Evolutionary conservation across 257 asterid species (phyloP), one percentile per base, ranked within the genome.

Genomic region (Rubia yunnanensis): DNA sequence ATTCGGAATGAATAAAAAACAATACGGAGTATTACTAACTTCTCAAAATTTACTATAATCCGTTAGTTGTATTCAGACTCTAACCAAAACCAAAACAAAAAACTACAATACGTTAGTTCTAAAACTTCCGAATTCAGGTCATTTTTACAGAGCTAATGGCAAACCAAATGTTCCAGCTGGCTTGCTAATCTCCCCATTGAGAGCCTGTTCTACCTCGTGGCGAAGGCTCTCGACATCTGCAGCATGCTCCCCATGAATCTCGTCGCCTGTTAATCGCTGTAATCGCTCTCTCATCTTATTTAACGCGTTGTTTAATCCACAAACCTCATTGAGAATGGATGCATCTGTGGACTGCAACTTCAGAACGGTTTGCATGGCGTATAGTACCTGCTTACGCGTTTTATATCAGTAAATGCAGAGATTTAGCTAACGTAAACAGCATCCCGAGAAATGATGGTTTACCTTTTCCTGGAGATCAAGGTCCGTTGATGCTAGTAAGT

Each of bases 391-490:
- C 63, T 44, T 71, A 63, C 52, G 38, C 14, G 63, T 10, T 34
- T 26, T 14, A 7, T 3, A 22, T 58, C 60, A 55, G 63, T n/a
- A 26, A 64, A 36, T 56, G 36, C 17, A n/a, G 27, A 53, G 53
- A 20, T 32, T 56, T 48, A 31, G 27, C 30, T 3, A 26, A 24
- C 60, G 27, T 24, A 3, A 23, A 58, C 17, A 35, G 20, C 14
- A 14, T 23, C 34, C 22, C 1, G 4, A 7, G 13, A 64, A 14
- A 17, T 28, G 30, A 18, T 48, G 55, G 48, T 55, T 22, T 63
- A 91, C 97, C 98, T 91, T 91, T 77, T 91, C 98, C 79, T 77
- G 91, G 67, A 91, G 94, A 86, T 91, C 98, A 62, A 88, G 81
- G 78, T 91, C 96, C 11, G 58, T 27, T 53, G 89, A 73, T 26